Conservation (phyloP, 192 early-diverging fungal species). For the Lobosporangium transversale region DNA sequence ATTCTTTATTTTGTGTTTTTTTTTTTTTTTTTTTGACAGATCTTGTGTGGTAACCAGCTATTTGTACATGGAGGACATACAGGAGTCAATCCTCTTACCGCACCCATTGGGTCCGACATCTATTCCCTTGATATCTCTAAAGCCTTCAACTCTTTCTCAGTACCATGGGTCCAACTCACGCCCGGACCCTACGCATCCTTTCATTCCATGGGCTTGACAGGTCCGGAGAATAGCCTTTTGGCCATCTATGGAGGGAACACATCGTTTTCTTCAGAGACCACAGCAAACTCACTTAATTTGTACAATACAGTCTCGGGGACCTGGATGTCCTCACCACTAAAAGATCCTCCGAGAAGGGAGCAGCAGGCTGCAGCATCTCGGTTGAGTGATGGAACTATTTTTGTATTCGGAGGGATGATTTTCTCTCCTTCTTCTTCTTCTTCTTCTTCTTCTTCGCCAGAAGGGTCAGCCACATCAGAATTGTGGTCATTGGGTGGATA, state of each 20-base stretch:
- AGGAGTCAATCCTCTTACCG: constrained; percentile 36
- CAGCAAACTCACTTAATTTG: constrained; percentile 24
- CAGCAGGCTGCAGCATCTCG: constrained; percentile 20
- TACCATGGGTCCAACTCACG: constrained; percentile 38
- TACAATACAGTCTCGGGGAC: constrained; percentile 20
- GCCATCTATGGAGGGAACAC: constrained; percentile 48
- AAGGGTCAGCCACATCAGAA: constrained; percentile 24
- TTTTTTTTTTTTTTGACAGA: constrained; percentile 7
- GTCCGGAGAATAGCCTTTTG: constrained; percentile 22
- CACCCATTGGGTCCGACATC: constrained; percentile 40
- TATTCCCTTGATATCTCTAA: constrained; percentile 41
- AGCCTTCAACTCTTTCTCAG: constrained; percentile 36
- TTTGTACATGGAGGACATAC: constrained; percentile 47
- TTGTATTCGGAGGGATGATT: constrained; percentile 32
- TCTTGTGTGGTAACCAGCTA: constrained; percentile 30
- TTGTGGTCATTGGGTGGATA: constrained; percentile 42
- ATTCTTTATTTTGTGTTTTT: too few relatives aligned
- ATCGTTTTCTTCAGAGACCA: constrained; percentile 11
- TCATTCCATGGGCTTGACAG: constrained; percentile 23
- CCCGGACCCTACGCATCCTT: constrained; percentile 42
- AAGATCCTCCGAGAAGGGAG: constrained; percentile 43
- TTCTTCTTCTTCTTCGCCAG: constrained; percentile 13
- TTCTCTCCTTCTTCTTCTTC: constrained; percentile 24
- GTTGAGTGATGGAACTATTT: constrained; percentile 39
- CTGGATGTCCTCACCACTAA: constrained; percentile 21